These are phyloP conservation scores for Ceratocystis huliohia DNA, from an alignment of 2,329 filamentous ascomycete species.

Conservation along the genomic window DNA sequence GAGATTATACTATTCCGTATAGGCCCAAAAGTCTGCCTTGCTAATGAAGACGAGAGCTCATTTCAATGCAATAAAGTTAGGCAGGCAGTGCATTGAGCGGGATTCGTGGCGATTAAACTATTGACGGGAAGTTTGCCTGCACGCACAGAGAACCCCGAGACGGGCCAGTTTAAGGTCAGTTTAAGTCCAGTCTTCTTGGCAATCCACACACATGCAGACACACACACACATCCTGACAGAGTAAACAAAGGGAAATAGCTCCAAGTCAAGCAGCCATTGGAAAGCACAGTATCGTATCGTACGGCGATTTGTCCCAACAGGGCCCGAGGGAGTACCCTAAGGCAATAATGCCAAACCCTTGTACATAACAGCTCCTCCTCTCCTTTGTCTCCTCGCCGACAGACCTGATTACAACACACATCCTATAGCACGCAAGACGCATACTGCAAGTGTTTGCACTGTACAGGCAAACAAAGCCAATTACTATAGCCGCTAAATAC, in stretches of 20 bases:
- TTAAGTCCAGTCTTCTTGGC: background rate
- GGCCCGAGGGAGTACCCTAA: background rate
- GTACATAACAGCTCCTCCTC: background rate
- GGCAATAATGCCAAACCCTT: background rate
- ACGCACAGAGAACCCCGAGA: background rate
- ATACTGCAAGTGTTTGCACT: background rate
- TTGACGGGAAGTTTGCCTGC: conserved; percentile 1
- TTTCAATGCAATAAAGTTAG: background rate
- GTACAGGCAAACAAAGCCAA: background rate
- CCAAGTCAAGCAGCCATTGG: background rate
- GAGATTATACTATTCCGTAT: background rate
- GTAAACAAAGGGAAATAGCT: background rate
- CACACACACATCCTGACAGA: background rate
- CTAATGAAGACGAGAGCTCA: background rate
- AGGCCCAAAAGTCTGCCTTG: background rate
- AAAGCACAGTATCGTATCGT: background rate
- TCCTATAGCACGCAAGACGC: background rate
- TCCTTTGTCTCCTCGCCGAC: background rate
- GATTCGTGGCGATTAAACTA: conserved; percentile 6
- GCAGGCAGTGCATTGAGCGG: background rate
- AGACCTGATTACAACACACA: background rate
- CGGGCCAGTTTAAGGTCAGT: background rate
- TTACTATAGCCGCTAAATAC: background rate
- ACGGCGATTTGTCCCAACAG: conserved; percentile 4
- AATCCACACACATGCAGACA: no score